Base-by-base conservation (phyloP, 129 eudicot genomes). In the Smallanthus sonchifolius region DNA sequence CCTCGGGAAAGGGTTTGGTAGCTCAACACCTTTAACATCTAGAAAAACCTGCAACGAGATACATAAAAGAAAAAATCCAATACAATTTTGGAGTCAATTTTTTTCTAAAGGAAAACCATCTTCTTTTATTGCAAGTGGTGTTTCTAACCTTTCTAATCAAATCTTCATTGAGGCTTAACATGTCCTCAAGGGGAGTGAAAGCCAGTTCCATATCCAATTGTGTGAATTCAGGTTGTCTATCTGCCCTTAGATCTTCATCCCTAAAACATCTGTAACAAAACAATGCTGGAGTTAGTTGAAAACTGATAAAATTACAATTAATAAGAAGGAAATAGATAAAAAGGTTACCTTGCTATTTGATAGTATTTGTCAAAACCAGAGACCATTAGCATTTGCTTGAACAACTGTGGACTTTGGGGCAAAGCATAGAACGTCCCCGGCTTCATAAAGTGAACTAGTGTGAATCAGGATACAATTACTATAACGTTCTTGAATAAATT, bases 331-430 rank as follows among this genome's bases (percentile, higher is more conserved):
- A 13, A 34, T 34, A 61, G 61, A 43, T 44, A 69, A 81, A 73
- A 75, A 30, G 45, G 2, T 52, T 79, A 94, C 98, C 97, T 94
- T 69, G 99, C 99, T 81, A 94, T 89, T 79, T 94, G 99, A 88
- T 91, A 94, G 76, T 94, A 94, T 75, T 73, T 94, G 82, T 91
- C 91, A 77, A 91, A 91, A 69, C 99, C 97, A 7, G 96, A 88
- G 37, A 91, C 99, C 99, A 94, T 94, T 42, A 94, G 91, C 99
- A 94, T 94, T 83, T 94, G 99, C 76, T 94, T 94, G 86, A 85
- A 94, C 77, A 94, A 85, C 78, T 94, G 99, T 67, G 99, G 99
- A 77, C 99, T 94, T 84, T 94, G 99, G 48, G 97, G 98, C 86
- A 94, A 77, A 73, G 98, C 98, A 83, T 94, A 94, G 78, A 88